Evolutionary conservation across 106 monocot genomes (phyloP).

Genomic region (Gastrodia elata): DNA sequence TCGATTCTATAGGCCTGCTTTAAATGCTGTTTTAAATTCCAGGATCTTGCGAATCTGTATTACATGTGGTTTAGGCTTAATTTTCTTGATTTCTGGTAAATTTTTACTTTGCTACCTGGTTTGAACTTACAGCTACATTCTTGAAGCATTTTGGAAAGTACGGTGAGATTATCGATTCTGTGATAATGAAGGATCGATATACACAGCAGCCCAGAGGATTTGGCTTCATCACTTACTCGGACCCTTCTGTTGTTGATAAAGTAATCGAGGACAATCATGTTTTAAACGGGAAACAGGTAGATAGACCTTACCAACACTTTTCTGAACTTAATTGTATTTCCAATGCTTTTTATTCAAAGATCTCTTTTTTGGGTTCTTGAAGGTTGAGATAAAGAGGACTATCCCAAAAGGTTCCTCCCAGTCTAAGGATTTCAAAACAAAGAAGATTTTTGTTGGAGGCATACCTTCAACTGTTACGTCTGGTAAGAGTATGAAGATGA

Average conservation of each 20-base stretch:
- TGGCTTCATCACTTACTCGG: conserved; percentile 69
- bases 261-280: conserved; percentile 68
- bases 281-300: conserved; percentile 64
- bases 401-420: conserved; percentile 78
- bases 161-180: conserved; percentile 58
- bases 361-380: background rate
- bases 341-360: too few relatives aligned
- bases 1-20: too few relatives aligned
- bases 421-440: conserved; percentile 80
- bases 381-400: conserved; percentile 99
- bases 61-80: too few relatives aligned
- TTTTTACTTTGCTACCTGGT: background rate
- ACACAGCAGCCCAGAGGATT: conserved; percentile 71
- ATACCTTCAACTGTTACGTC: conserved; percentile 58
- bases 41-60: too few relatives aligned
- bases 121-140: conserved; percentile 23
- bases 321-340: background rate
- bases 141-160: conserved; percentile 67
- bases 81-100: background rate
- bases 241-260: conserved; percentile 71
- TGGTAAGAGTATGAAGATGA: too few relatives aligned
- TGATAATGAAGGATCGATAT: conserved; percentile 66
- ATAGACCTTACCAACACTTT: conserved; percentile 1
- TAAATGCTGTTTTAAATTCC: too few relatives aligned
- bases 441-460: conserved; percentile 97